Conservation (phyloP, 2,329 filamentous ascomycete genomes). For the Arthrobotrys megalospora region DNA sequence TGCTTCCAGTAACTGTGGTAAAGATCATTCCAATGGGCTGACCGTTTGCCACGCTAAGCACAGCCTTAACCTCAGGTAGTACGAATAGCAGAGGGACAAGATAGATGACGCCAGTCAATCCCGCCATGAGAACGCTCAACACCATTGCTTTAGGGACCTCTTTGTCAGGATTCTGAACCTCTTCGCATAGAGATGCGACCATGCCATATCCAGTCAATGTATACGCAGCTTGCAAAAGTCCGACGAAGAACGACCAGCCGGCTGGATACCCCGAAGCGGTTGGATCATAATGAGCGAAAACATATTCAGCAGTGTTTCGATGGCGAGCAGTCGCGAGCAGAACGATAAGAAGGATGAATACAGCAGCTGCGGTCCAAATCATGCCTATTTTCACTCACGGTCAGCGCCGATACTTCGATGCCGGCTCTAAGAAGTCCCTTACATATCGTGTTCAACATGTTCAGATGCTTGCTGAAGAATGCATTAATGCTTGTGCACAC, state of each 20-base stretch:
- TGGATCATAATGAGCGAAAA: slow-evolving; percentile 79
- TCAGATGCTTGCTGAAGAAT: slow-evolving; percentile 75
- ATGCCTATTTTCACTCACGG: slow-evolving; percentile 12
- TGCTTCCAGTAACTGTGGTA: slow-evolving; percentile 80
- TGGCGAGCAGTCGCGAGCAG: slow-evolving; percentile 75
- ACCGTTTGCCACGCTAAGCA: slow-evolving; percentile 78
- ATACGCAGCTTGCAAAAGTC: slow-evolving; percentile 75
- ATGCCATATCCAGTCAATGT: slow-evolving; percentile 78
- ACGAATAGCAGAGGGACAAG: slow-evolving; percentile 83
- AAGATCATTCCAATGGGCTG: slow-evolving; percentile 82
- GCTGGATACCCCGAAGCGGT: slow-evolving; percentile 76
- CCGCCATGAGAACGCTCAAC: slow-evolving; percentile 77
- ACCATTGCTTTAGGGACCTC: slow-evolving; percentile 82
- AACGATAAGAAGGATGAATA: slow-evolving; percentile 71
- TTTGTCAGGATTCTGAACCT: slow-evolving; percentile 78
- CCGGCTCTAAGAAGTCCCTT: slow-evolving; percentile 70
- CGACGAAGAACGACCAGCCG: slow-evolving; percentile 82
- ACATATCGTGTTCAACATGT: slow-evolving; percentile 80
- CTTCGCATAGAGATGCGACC: slow-evolving; percentile 81
- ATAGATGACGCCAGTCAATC: slow-evolving; percentile 77
- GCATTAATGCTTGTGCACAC: slow-evolving; percentile 77
- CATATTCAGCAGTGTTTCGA: slow-evolving; percentile 75
- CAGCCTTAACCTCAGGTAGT: slow-evolving; percentile 76
- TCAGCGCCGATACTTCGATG: background rate
- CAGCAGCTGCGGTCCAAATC: slow-evolving; percentile 76